Evolutionary conservation across 495 filamentous ascomycete genomes (phyloP).

Genomic region (Talaromyces thailandensis): DNA sequence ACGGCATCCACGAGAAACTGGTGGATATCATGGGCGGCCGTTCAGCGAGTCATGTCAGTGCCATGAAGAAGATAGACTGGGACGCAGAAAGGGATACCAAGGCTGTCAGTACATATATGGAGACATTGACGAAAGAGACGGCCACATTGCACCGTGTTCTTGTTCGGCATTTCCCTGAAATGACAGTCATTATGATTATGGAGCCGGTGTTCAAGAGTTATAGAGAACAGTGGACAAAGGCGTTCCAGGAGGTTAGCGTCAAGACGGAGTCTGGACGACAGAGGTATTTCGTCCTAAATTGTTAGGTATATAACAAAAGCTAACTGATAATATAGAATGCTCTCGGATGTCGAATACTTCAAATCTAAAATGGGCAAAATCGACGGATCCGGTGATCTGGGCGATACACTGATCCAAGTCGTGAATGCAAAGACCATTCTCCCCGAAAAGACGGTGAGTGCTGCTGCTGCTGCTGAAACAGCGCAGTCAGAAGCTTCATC

Average conservation of each 20-base stretch:
- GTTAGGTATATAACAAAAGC: neutral
- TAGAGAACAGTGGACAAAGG: slow-evolving; percentile 69
- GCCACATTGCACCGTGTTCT: slow-evolving; percentile 80
- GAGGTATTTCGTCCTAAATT: slow-evolving; percentile 47
- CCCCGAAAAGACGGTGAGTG: neutral
- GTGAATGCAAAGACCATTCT: slow-evolving; percentile 50
- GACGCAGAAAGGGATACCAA: slow-evolving; percentile 35
- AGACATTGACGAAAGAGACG: slow-evolving; percentile 83
- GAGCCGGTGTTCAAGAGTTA: slow-evolving; percentile 81
- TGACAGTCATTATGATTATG: slow-evolving; percentile 80
- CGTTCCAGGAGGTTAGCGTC: slow-evolving; percentile 59
- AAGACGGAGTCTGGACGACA: slow-evolving; percentile 57
- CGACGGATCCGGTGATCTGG: slow-evolving; percentile 67
- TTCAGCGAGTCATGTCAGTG: slow-evolving; percentile 58
- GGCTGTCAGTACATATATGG: slow-evolving; percentile 70
- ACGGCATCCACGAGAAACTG: slow-evolving; percentile 87
- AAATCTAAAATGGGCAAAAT: slow-evolving; percentile 64
- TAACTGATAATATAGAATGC: slow-evolving; percentile 47
- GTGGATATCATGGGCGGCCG: slow-evolving; percentile 91
- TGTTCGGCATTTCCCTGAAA: slow-evolving; percentile 72
- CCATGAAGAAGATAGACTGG: slow-evolving; percentile 72
- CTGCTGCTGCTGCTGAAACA: neutral
- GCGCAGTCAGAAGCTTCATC: neutral
- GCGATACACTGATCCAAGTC: slow-evolving; percentile 56
- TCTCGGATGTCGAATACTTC: slow-evolving; percentile 72